phyloP scores from a whole-genome alignment of 177 flowering plant genomes.

The Telopea speciosissima region DNA sequence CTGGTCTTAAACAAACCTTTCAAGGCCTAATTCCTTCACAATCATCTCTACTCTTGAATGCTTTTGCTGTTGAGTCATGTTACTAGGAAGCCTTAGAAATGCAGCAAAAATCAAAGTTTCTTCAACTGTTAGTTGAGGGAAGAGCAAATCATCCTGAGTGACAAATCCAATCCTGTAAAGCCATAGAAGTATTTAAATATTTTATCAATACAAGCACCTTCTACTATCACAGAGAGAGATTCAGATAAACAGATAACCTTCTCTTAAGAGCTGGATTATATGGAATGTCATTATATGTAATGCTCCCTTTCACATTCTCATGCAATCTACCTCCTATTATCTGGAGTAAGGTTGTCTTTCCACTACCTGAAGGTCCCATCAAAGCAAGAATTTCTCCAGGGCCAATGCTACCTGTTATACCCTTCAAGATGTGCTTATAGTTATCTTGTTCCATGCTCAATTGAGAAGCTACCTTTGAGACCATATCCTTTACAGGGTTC shows the following conservation, averaged over 20 bases:
- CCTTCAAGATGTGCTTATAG: constrained; percentile 72
- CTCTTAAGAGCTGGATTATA: constrained; percentile 76
- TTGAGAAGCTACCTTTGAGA: constrained; percentile 54
- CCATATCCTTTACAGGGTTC: constrained; percentile 57
- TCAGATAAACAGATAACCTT: constrained; percentile 37
- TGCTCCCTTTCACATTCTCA: constrained; percentile 61
- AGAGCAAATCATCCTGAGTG: constrained; percentile 85
- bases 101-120: constrained; percentile 87
- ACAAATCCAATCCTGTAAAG: constrained; percentile 87
- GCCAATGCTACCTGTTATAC: constrained; percentile 85
- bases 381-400: constrained; percentile 91
- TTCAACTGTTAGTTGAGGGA: constrained; percentile 90
- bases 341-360: constrained; percentile 85
- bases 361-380: constrained; percentile 99
- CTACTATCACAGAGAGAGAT: neutral
- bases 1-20: constrained; percentile 45
- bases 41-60: constrained; percentile 56
- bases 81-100: constrained; percentile 71
- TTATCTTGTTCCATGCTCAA: constrained; percentile 42
- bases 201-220: neutral
- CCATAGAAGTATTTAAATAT: neutral
- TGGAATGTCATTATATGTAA: constrained; percentile 78
- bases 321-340: constrained; percentile 78
- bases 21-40: constrained; percentile 81
- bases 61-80: constrained; percentile 67